Base-by-base conservation (phyloP, 2,329 filamentous ascomycete species). In the Ophiocordyceps unilateralis region DNA sequence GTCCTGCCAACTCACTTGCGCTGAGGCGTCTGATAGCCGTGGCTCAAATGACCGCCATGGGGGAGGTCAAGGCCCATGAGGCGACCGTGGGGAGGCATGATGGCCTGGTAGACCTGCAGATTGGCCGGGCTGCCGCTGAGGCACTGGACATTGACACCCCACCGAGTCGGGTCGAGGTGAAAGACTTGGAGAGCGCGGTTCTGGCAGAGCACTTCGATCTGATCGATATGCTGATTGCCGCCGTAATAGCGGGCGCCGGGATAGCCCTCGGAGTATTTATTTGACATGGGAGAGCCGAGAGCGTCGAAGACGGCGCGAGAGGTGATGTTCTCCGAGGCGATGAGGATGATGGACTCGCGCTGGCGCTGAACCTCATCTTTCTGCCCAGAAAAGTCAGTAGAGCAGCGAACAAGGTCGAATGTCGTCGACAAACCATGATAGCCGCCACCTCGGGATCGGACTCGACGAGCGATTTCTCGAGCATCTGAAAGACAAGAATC, bases 221-320 rank as follows among this genome's bases (percentile, higher is more conserved):
- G 74, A 65, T 98, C 91, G 53, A 98, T 98, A 75, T 91, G 86
- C 74, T 98, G 83, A 72, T 98, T 98, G 60, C 91, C 91, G 60
- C 91, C 91, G 60, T 98, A 98, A 77, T 98, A 98, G 66, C 91
- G 82, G 56, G 91, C 91, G 62, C 91, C 91, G 53, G 91, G 91
- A 66, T 94, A 94, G 51, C 91, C 91, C 74, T 98, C 91, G 17
- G 87, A 95, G 77, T 98, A 98, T 73, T 98, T 98, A 78, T 98
- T 94, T 66, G 84, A 86, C 83, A 91, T 93, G 63, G 83, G 82
- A 46, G 81, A 88, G 58, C 91, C 91, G 51, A 98, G 79, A 47
- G 91, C 91, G 69, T 98, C 88, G 70, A 94, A 94, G 58, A 98
- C 91, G 57, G 91, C 88, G 55, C 88, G 87, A 49, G 91, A 98